These are phyloP conservation scores for Amesomyces nigricolor DNA, from an alignment of 2,329 filamentous ascomycete species.

Conservation along the genomic window DNA sequence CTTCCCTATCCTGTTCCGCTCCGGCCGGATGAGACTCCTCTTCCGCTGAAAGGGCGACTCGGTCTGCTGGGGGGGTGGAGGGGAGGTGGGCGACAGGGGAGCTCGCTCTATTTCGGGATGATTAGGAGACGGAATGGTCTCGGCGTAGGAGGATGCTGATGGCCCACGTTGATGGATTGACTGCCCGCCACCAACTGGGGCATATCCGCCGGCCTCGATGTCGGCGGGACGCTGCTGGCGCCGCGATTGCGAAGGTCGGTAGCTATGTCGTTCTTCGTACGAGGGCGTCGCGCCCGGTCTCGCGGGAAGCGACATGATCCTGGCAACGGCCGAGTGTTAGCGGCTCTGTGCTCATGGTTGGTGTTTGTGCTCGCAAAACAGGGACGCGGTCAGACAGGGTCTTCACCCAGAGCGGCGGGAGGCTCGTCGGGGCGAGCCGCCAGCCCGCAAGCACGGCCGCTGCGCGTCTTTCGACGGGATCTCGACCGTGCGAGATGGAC, in stretches of 20 bases:
- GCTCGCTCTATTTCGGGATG: slow-evolving; percentile 50
- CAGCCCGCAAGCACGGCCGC: slow-evolving; percentile 4
- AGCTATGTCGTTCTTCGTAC: slow-evolving; percentile 57
- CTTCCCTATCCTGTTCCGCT: slow-evolving; percentile 76
- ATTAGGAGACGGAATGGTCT: slow-evolving; percentile 52
- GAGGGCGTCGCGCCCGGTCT: slow-evolving; percentile 59
- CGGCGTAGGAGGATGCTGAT: slow-evolving; percentile 54
- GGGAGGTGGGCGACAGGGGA: slow-evolving; percentile 48
- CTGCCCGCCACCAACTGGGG: slow-evolving; percentile 37
- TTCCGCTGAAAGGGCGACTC: slow-evolving; percentile 57
- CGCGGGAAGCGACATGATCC: slow-evolving; percentile 56
- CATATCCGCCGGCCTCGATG: slow-evolving; percentile 59
- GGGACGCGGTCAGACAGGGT: slow-evolving; percentile 7
- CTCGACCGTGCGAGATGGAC: background rate
- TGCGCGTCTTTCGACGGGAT: background rate
- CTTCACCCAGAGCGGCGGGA: slow-evolving; percentile 16
- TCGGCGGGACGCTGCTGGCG: slow-evolving; percentile 59
- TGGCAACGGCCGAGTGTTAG: slow-evolving; percentile 28
- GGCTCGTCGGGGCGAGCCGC: slow-evolving; percentile 1
- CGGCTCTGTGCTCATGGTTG: background rate
- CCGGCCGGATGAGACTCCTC: slow-evolving; percentile 81
- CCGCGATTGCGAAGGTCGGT: slow-evolving; percentile 63
- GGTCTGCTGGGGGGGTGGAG: slow-evolving; percentile 27
- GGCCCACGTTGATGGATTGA: slow-evolving; percentile 49
- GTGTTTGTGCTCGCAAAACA: background rate